These are phyloP conservation scores for Neofusicoccum laricinum DNA, from an alignment of 2,329 filamentous ascomycete genomes.

Conservation along the genomic window DNA sequence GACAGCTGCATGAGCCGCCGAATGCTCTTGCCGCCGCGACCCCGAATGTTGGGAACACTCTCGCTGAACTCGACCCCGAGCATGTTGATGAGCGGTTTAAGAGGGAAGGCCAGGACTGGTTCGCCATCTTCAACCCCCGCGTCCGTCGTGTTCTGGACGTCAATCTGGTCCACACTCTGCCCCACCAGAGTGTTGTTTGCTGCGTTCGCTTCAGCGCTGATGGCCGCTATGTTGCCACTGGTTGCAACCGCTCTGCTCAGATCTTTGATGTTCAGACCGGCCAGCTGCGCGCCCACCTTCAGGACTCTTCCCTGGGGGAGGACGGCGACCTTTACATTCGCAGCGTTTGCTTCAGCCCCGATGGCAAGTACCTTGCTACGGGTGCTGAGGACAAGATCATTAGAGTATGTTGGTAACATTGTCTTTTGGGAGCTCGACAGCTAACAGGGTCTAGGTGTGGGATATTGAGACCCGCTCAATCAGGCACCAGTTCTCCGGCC, in stretches of 20 bases:
- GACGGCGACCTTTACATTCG: conserved; percentile 93
- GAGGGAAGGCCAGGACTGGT: conserved; percentile 89
- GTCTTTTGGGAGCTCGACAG: conserved; percentile 6
- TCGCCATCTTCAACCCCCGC: conserved; percentile 91
- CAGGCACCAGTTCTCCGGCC: conserved; percentile 89
- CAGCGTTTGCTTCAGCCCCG: conserved; percentile 97
- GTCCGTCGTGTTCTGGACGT: conserved; percentile 89
- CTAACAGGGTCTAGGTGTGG: conserved; percentile 66
- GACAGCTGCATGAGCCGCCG: conserved; percentile 36
- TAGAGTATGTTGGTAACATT: conserved; percentile 60
- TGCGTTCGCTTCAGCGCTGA: conserved; percentile 96
- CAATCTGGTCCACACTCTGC: conserved; percentile 86
- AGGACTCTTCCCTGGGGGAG: conserved; percentile 83
- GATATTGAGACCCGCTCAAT: conserved; percentile 83
- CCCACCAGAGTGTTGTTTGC: conserved; percentile 95
- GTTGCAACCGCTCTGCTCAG: conserved; percentile 98
- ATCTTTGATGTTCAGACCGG: conserved; percentile 92
- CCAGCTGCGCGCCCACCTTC: conserved; percentile 82
- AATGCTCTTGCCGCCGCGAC: conserved; percentile 25
- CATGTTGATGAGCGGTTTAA: conserved; percentile 82
- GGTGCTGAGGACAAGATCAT: conserved; percentile 98
- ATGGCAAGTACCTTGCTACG: conserved; percentile 89
- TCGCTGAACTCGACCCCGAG: conserved; percentile 85
- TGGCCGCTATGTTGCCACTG: conserved; percentile 92
- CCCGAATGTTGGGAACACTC: conserved; percentile 61